Evolutionary conservation across 768 basidiomycete genomes (phyloP).

Genomic region (Termitomyces sp.): DNA sequence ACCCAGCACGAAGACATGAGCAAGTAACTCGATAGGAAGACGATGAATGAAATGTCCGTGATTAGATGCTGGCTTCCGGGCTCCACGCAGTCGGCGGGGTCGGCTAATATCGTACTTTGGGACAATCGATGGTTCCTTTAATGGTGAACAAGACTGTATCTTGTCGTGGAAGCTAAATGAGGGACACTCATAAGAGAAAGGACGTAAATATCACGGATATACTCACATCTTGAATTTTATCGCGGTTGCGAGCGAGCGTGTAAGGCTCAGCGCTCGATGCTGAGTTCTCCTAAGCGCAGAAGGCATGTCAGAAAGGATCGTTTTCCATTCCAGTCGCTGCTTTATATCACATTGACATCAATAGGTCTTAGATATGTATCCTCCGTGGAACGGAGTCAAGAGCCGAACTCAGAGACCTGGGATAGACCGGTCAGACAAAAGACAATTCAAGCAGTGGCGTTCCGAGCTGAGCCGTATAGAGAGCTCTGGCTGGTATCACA

Average conservation of each 20-base stretch:
- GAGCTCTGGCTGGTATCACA: not conserved
- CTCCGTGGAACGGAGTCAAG: slow-evolving; percentile 8
- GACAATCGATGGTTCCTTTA: slow-evolving; percentile 5
- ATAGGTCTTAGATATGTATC: slow-evolving; percentile 8
- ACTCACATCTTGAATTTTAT: slow-evolving; percentile 34
- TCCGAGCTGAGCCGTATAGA: slow-evolving; percentile 5
- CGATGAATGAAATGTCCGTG: slow-evolving; percentile 43
- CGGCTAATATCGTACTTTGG: slow-evolving; percentile 23
- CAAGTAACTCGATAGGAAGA: slow-evolving; percentile 60
- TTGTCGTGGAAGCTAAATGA: slow-evolving; percentile 12
- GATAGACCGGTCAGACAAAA: slow-evolving; percentile 14
- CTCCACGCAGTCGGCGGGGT: slow-evolving; percentile 29
- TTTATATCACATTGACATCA: slow-evolving; percentile 13
- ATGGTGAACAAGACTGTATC: slow-evolving; percentile 9
- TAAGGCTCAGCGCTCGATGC: slow-evolving; percentile 40
- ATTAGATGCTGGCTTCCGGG: slow-evolving; percentile 15
- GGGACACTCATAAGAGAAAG: not conserved
- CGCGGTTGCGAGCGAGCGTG: slow-evolving; percentile 43
- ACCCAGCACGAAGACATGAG: slow-evolving; percentile 58
- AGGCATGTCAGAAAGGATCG: slow-evolving; percentile 12
- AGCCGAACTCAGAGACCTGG: slow-evolving; percentile 12
- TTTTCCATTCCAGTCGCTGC: slow-evolving; percentile 4
- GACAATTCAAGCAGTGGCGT: not conserved
- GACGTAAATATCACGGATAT: not conserved
- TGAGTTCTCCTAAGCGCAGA: slow-evolving; percentile 39